Conservation (phyloP, 129 eudicot genomes). For the Logfia minima region DNA sequence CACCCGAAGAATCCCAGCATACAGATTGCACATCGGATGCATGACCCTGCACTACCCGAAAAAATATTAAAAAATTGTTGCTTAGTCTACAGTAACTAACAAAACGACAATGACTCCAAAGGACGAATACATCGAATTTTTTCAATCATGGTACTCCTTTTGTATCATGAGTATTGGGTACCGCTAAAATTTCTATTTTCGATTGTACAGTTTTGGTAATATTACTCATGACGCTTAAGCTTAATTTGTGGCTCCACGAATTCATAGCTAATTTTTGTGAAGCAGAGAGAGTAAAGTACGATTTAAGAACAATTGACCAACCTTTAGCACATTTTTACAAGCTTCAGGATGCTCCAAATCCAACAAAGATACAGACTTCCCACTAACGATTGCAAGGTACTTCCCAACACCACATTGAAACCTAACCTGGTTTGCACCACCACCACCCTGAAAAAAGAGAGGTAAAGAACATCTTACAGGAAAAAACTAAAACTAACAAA, state of each 20-base stretch:
- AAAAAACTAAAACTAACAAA: background rate
- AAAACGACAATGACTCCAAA: background rate
- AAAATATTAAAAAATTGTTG: background rate
- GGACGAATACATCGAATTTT: background rate
- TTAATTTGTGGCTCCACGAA: too few species aligned
- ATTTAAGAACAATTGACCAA: constrained; percentile 16
- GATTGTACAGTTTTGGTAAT: too few species aligned
- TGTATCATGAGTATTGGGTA: too few species aligned
- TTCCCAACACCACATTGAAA: constrained; percentile 57
- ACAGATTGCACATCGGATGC: constrained; percentile 38
- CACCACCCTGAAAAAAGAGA: constrained; percentile 49
- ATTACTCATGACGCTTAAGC: too few species aligned
- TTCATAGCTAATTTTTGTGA: background rate
- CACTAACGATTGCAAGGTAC: constrained; percentile 52
- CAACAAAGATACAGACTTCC: constrained; percentile 40
- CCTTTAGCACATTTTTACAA: constrained; percentile 46
- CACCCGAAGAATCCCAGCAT: constrained; percentile 64
- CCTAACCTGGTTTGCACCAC: constrained; percentile 50
- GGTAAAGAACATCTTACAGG: background rate
- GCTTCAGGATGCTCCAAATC: constrained; percentile 54
- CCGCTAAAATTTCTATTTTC: too few species aligned
- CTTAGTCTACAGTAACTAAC: background rate
- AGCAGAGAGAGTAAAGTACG: background rate
- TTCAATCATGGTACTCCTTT: background rate
- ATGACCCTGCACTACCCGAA: constrained; percentile 45